Conservation (phyloP, 75 land plant genomes). For the Selaginella tamariscina region DNA sequence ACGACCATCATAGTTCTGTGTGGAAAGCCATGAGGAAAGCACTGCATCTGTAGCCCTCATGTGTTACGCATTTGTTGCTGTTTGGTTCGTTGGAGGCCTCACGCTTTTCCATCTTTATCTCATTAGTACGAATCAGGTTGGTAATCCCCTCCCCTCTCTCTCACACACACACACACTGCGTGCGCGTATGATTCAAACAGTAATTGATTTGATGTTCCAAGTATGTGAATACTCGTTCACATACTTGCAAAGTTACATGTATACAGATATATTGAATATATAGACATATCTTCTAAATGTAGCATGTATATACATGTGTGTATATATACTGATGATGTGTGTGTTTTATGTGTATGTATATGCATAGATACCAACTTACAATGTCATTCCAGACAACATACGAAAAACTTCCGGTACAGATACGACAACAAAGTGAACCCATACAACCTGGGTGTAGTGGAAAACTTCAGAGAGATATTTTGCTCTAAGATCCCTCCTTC, state of each 20-base stretch:
- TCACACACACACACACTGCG: too few species aligned
- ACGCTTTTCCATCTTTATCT: slow-evolving; percentile 54
- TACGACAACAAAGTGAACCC: slow-evolving; percentile 62
- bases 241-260: too few species aligned
- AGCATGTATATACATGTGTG: too few species aligned
- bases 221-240: too few species aligned
- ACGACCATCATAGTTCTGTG: slow-evolving; percentile 15
- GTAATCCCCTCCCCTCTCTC: too few species aligned
- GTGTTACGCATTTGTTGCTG: slow-evolving; percentile 43
- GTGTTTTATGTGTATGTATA: too few species aligned
- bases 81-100: slow-evolving; percentile 76
- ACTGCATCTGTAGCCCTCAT: slow-evolving; percentile 44
- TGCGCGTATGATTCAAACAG: too few species aligned
- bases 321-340: too few species aligned
- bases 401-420: slow-evolving; percentile 64
- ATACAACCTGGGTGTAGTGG: slow-evolving; percentile 31
- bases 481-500: slow-evolving; percentile 44
- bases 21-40: slow-evolving; percentile 41
- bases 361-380: too few species aligned
- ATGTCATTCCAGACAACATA: slow-evolving; percentile 91
- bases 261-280: too few species aligned
- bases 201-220: too few species aligned
- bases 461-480: slow-evolving; percentile 35
- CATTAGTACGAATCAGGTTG: slow-evolving; percentile 59
- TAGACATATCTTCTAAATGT: too few species aligned